A percentile compares a stretch with the other conserved stretches of the same genome.
Evolutionary conservation across 805 yeast species (phyloP).

Genomic region (Candida incommunis): DNA sequence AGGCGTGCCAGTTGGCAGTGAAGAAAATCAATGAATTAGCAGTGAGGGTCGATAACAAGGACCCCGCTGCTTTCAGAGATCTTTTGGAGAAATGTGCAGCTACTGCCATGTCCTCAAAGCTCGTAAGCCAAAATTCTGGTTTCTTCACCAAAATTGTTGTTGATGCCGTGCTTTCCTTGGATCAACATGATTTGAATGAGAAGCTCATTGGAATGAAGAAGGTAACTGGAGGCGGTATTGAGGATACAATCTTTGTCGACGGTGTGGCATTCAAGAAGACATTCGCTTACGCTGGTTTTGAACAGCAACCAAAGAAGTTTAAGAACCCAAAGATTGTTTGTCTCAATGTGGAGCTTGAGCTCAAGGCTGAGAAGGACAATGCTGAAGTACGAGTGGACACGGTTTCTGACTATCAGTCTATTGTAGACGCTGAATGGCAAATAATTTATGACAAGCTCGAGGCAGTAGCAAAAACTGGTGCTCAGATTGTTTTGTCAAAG

Average conservation of each 20-base stretch:
- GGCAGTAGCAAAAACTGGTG: constrained; percentile 72
- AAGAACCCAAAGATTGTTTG: constrained; percentile 66
- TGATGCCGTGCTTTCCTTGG: constrained; percentile 82
- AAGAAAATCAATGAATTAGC: constrained; percentile 60
- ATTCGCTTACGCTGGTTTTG: constrained; percentile 95
- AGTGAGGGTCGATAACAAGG: constrained; percentile 45
- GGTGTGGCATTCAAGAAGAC: constrained; percentile 98
- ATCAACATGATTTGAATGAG: constrained; percentile 76
- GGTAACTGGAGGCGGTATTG: constrained; percentile 93
- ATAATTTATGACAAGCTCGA: constrained; percentile 77
- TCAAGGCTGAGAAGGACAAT: constrained; percentile 96
- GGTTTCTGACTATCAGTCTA: constrained; percentile 85
- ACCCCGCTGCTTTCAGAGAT: constrained; percentile 47
- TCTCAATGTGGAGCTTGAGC: constrained; percentile 85
- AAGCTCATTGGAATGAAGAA: constrained; percentile 86
- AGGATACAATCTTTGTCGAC: constrained; percentile 73
- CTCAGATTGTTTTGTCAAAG: constrained; percentile 83
- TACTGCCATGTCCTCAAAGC: constrained; percentile 94
- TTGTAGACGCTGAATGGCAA: constrained; percentile 99
- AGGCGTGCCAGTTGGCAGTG: constrained; percentile 67
- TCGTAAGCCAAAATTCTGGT: constrained; percentile 73
- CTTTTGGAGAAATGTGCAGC: constrained; percentile 83
- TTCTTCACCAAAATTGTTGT: constrained; percentile 95
- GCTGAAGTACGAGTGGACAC: constrained; percentile 95
- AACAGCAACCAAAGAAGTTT: constrained; percentile 90